Evolutionary conservation across 2,329 filamentous ascomycete genomes (phyloP).

Genomic region (Venturiaceae sp.): DNA sequence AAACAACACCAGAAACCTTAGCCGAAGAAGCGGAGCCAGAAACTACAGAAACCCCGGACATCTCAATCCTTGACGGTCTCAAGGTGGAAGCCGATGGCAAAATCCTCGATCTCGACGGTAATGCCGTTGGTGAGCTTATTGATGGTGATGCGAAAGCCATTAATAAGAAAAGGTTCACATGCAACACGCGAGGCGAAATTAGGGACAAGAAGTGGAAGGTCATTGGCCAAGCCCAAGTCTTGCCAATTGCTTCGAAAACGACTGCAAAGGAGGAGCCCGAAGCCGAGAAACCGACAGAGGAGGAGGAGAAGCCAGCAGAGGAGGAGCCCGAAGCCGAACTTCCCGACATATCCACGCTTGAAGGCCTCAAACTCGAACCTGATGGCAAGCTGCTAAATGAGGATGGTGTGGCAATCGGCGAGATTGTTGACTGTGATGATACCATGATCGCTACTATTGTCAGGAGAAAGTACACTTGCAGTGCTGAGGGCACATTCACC

Average conservation of each 20-base stretch:
- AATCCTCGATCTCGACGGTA: slow-evolving; percentile 39
- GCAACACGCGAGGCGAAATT: slow-evolving; percentile 31
- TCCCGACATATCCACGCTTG: slow-evolving; percentile 36
- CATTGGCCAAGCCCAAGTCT: slow-evolving; percentile 42
- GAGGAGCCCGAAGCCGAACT: slow-evolving; percentile 32
- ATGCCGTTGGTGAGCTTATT: slow-evolving; percentile 38
- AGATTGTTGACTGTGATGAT: slow-evolving; percentile 45
- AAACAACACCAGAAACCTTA: slow-evolving; percentile 18
- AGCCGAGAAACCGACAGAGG: slow-evolving; percentile 32
- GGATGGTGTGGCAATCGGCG: slow-evolving; percentile 43
- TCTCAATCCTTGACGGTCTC: slow-evolving; percentile 38
- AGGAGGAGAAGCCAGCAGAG: slow-evolving; percentile 14
- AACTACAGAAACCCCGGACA: slow-evolving; percentile 22
- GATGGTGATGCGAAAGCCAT: slow-evolving; percentile 43
- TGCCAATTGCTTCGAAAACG: slow-evolving; percentile 39
- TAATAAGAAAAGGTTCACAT: slow-evolving; percentile 34
- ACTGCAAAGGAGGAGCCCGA: slow-evolving; percentile 33
- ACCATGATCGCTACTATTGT: slow-evolving; percentile 21
- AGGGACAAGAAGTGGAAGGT: slow-evolving; percentile 30
- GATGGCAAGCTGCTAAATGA: slow-evolving; percentile 43
- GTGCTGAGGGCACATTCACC: not conserved
- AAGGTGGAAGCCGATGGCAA: slow-evolving; percentile 49
- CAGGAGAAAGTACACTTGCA: not conserved
- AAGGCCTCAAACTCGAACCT: slow-evolving; percentile 49
- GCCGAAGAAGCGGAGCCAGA: slow-evolving; percentile 32